These are phyloP conservation scores for Cubamyces lactineus DNA, from an alignment of 768 basidiomycete species.

Conservation along the genomic window DNA sequence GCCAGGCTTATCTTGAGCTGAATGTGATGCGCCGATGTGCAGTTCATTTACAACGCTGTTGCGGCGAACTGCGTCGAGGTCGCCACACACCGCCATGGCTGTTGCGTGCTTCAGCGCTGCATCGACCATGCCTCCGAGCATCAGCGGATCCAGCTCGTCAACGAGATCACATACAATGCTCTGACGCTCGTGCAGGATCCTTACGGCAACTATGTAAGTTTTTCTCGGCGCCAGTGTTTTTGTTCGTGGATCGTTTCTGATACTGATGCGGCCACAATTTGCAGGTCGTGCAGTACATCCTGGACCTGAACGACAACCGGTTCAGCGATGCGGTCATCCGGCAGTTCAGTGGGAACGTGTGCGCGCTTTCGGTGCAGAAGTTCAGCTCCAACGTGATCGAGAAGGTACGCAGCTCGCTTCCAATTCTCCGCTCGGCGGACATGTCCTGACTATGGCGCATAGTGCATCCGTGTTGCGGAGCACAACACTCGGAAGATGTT, in stretches of 20 bases:
- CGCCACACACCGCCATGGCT: constrained; percentile 96
- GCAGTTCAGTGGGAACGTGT: constrained; percentile 97
- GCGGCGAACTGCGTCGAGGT: constrained; percentile 99
- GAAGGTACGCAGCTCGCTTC: constrained; percentile 56
- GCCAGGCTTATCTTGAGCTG: neutral
- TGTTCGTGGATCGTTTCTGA: constrained; percentile 15
- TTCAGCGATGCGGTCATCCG: constrained; percentile 98
- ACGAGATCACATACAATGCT: constrained; percentile 98
- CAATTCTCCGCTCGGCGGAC: neutral
- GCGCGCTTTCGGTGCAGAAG: constrained; percentile 97
- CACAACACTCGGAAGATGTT: constrained; percentile 91
- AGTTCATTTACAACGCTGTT: constrained; percentile 99
- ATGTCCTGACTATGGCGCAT: constrained; percentile 8
- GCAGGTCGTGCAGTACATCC: constrained; percentile 97
- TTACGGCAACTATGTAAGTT: constrained; percentile 84
- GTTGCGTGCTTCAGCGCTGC: constrained; percentile 97
- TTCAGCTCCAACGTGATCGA: constrained; percentile 99
- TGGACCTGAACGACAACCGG: constrained; percentile 97
- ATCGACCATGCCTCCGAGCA: constrained; percentile 97
- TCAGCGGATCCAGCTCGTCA: constrained; percentile 94
- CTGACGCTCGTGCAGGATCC: constrained; percentile 98
- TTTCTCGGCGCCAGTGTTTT: constrained; percentile 1
- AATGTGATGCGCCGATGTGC: neutral
- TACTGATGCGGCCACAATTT: constrained; percentile 10
- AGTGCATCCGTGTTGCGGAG: constrained; percentile 92